phyloP scores from a whole-genome alignment of 2,329 filamentous ascomycete species.

The Aspergillus ruber region DNA sequence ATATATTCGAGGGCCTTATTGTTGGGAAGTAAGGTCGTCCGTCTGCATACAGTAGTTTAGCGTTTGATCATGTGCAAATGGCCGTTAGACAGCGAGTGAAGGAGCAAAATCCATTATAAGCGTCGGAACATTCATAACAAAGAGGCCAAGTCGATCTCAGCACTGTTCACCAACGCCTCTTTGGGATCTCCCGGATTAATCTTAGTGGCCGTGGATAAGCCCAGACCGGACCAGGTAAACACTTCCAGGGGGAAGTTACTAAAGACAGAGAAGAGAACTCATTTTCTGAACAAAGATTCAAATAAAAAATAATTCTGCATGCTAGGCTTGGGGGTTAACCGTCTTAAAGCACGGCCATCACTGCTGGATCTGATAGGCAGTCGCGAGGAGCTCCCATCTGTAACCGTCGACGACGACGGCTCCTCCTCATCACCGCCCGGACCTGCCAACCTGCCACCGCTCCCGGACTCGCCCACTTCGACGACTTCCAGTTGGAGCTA shows the following conservation, averaged over 20 bases:
- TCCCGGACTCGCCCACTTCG: slow-evolving; percentile 38
- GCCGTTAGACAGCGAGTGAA: too few species aligned
- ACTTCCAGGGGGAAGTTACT: background rate
- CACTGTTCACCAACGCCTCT: background rate
- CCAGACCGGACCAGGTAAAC: background rate
- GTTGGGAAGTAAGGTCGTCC: too few species aligned
- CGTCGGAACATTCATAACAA: too few species aligned
- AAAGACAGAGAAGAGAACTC: background rate
- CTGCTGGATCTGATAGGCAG: slow-evolving; percentile 53
- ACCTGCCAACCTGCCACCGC: slow-evolving; percentile 39
- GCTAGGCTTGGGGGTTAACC: slow-evolving; percentile 52
- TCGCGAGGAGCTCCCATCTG: slow-evolving; percentile 2
- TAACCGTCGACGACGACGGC: slow-evolving; percentile 3
- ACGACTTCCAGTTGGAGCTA: slow-evolving; percentile 14
- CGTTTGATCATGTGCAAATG: too few species aligned
- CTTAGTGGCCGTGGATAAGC: background rate
- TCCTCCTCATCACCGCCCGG: slow-evolving; percentile 28
- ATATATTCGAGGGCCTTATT: too few species aligned
- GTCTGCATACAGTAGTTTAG: too few species aligned
- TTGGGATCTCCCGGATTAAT: background rate
- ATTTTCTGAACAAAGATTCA: background rate
- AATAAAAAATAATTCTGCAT: slow-evolving; percentile 25
- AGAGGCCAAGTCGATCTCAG: background rate
- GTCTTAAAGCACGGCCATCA: slow-evolving; percentile 54
- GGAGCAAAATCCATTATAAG: too few species aligned